These are phyloP conservation scores for Neopestalotiopsis sp. DNA, from an alignment of 2,329 filamentous ascomycete genomes.

Conservation along the genomic window DNA sequence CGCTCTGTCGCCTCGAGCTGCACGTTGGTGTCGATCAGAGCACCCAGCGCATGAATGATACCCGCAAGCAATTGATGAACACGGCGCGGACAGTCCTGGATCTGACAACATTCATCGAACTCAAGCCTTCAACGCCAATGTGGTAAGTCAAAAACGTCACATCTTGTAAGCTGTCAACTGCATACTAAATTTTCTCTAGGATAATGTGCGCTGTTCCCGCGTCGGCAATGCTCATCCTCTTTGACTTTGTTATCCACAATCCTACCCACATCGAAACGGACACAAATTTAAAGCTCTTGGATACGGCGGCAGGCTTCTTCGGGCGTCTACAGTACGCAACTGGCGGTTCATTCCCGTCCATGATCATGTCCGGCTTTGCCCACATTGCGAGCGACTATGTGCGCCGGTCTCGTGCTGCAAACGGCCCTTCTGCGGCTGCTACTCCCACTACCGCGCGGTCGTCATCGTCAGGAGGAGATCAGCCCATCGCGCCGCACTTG, in stretches of 20 bases:
- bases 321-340: constrained; percentile 14
- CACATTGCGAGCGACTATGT: constrained; percentile 15
- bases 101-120: constrained; percentile 14
- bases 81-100: constrained; percentile 13
- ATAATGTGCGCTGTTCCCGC: constrained; percentile 12
- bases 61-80: constrained; percentile 13
- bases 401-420: neutral
- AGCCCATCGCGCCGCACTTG: neutral
- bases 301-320: constrained; percentile 12
- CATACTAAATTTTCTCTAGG: neutral
- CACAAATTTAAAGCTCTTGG: neutral
- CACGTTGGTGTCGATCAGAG: constrained; percentile 9
- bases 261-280: constrained; percentile 12
- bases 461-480: neutral
- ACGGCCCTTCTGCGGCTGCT: neutral
- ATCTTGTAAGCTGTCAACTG: neutral
- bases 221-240: constrained; percentile 17
- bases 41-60: constrained; percentile 2
- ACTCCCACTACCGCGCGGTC: neutral
- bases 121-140: constrained; percentile 15
- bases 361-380: constrained; percentile 15
- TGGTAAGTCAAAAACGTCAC: constrained; percentile 2
- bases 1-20: constrained; percentile 13
- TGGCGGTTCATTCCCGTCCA: neutral
- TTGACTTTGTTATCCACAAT: constrained; percentile 19